phyloP scores from a whole-genome alignment of 176 grass and related monocot species.

The Oryza meyeriana region DNA sequence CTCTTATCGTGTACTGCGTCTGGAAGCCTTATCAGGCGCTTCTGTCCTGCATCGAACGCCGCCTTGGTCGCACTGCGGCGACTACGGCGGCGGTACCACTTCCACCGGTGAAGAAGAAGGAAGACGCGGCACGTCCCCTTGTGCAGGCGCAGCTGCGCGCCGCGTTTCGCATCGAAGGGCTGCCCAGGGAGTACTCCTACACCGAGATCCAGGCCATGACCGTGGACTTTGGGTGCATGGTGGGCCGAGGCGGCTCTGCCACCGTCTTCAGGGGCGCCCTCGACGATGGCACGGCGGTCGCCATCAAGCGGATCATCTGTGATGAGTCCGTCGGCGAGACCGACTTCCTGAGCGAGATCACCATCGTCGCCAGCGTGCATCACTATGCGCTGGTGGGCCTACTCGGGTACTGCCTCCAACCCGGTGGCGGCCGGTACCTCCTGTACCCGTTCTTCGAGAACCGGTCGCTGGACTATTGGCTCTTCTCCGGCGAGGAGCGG shows the following conservation, averaged over 20 bases:
- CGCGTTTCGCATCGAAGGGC: conserved; percentile 10
- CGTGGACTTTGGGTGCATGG: conserved; percentile 24
- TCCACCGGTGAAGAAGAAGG: not conserved
- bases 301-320: conserved; percentile 48
- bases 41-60: no score
- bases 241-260: conserved; percentile 51
- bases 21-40: not conserved
- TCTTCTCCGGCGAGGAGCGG: conserved; percentile 38
- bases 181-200: conserved; percentile 19
- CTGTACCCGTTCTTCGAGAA: conserved; percentile 59
- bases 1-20: not conserved
- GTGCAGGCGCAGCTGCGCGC: not conserved
- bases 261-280: conserved; percentile 46
- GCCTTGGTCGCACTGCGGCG: not conserved
- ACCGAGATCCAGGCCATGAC: conserved; percentile 15
- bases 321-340: conserved; percentile 14
- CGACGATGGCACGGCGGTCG: conserved; percentile 52
- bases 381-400: conserved; percentile 58
- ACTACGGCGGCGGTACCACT: not conserved
- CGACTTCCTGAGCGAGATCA: conserved; percentile 47
- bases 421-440: conserved; percentile 32
- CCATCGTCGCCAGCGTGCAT: conserved; percentile 43
- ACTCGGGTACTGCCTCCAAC: conserved; percentile 47
- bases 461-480: conserved; percentile 56
- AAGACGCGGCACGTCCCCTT: not conserved